Evolutionary conservation across 208 protist species (phyloP), one percentile per base, ranked within the genome.

Genomic region (Crithidia expoeki): DNA sequence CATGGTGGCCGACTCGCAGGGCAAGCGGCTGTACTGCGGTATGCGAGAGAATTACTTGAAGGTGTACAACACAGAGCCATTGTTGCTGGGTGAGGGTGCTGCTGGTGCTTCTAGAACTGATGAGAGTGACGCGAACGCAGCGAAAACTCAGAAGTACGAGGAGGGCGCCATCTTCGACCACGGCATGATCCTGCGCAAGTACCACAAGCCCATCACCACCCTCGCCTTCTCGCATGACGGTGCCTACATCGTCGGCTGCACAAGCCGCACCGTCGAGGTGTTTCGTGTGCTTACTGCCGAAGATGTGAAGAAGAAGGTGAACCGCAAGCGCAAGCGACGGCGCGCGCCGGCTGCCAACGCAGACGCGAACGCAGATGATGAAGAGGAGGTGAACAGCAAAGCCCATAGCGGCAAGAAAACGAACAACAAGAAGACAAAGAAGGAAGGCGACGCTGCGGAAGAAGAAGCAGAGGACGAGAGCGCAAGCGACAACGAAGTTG

Each of bases 221-320:
- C 74, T 97, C 23, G 53, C 70, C 40, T 94, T 92, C 72, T 89
- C 87, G 14, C 73, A 81, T 32, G 85, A 94, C 64, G 81, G 83
- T 12, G 58, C 69, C 19, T 94, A 86, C 72, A 68, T 97, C 6
- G 57, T 93, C 17, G 91, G 89, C 34, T 90, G 83, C 68, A 94
- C 89, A 5, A 92, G 86, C 67, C 92, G 94, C 46, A 93, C 89
- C 30, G 67, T 97, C 27, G 93, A 97, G 72, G 73, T 97, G 12
- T 97, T 87, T 70, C 82, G 79, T 21, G 74, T 93, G 44, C 76
- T 87, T 28, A 82, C 85, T 2, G 72, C 79, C 14, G 88, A 93
- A 36, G 88, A 94, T 46, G 85, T 94, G 44, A 78, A 75, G 34
- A 85, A 81, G 64, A 94, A 95, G 76, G 52, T 85, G 27, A 55